Percentiles rank a stretch among this genome's conserved stretches.
These are phyloP conservation scores for Staphylotrichum longicolle DNA, from an alignment of 495 filamentous ascomycete genomes.

Conservation along the genomic window DNA sequence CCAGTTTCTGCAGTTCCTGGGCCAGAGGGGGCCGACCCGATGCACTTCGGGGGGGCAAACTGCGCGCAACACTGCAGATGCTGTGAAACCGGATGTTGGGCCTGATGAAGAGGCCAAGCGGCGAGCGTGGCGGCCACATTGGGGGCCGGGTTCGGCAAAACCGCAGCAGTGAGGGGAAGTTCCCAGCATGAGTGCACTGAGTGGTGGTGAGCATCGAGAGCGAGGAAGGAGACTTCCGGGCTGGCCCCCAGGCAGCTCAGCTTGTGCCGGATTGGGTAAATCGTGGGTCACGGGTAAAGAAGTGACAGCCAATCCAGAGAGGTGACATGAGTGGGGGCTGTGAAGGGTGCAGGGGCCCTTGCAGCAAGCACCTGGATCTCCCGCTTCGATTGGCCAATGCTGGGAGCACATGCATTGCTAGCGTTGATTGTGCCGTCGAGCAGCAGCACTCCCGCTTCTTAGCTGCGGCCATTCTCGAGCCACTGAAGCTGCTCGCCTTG, in stretches of 20 bases:
- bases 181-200: not conserved
- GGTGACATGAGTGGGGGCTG: slow-evolving; percentile 3
- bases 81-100: not conserved
- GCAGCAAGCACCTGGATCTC: slow-evolving; percentile 6
- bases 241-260: slow-evolving; percentile 10
- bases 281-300: slow-evolving; percentile 14
- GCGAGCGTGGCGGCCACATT: not conserved
- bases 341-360: slow-evolving; percentile 21
- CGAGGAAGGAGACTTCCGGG: slow-evolving; percentile 5
- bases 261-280: slow-evolving; percentile 12
- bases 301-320: slow-evolving; percentile 17
- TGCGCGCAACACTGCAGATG: not conserved
- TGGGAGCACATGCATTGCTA: slow-evolving; percentile 22
- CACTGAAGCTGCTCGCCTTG: not conserved
- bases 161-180: too few species aligned
- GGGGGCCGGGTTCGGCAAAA: not conserved
- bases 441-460: slow-evolving; percentile 11
- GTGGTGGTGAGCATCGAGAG: not conserved
- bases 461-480: not conserved
- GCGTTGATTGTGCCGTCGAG: slow-evolving; percentile 14
- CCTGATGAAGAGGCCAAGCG: too few species aligned
- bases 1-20: too few species aligned
- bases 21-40: not conserved
- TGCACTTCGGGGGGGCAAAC: slow-evolving; percentile 1
- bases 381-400: slow-evolving; percentile 17